Percentiles rank a stretch among this genome's conserved stretches.
Evolutionary conservation across 345 rosid genomes (phyloP).

Genomic region (Brassica rapa): DNA sequence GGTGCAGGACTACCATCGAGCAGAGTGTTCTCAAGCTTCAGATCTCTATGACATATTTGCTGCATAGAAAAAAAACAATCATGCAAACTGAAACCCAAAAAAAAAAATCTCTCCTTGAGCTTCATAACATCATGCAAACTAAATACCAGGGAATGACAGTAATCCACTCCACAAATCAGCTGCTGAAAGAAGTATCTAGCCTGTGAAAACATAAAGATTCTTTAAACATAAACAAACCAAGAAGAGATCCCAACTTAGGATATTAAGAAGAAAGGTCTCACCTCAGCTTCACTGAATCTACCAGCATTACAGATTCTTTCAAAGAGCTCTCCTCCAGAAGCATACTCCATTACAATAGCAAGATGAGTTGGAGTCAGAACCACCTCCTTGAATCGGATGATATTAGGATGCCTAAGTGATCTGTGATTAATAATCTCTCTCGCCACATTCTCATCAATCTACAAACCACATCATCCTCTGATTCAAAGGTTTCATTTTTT

Average conservation of each 20-base stretch:
- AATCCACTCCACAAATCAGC: constrained; percentile 79
- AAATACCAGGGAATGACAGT: constrained; percentile 75
- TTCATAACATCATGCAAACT: constrained; percentile 1
- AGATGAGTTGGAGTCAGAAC: constrained; percentile 84
- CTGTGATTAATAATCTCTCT: constrained; percentile 96
- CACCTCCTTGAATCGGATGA: constrained; percentile 90
- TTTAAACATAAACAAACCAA: background rate
- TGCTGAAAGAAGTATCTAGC: constrained; percentile 96
- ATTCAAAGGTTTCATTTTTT: background rate
- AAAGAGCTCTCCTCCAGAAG: constrained; percentile 92
- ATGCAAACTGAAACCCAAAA: background rate
- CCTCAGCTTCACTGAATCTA: constrained; percentile 96
- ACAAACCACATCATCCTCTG: background rate
- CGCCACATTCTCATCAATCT: constrained; percentile 95
- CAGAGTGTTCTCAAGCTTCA: constrained; percentile 87
- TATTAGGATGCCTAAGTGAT: constrained; percentile 88
- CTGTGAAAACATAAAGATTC: constrained; percentile 40
- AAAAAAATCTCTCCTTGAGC: background rate
- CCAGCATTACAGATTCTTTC: constrained; percentile 86
- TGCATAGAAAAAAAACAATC: constrained; percentile 31
- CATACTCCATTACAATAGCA: constrained; percentile 91
- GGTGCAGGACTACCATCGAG: constrained; percentile 95
- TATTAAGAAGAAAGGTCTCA: constrained; percentile 14
- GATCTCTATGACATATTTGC: constrained; percentile 98
- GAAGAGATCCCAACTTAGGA: constrained; percentile 17